Evolutionary conservation across 352 stramenopile species (phyloP).

Genomic region (Phytophthora crassamura): DNA sequence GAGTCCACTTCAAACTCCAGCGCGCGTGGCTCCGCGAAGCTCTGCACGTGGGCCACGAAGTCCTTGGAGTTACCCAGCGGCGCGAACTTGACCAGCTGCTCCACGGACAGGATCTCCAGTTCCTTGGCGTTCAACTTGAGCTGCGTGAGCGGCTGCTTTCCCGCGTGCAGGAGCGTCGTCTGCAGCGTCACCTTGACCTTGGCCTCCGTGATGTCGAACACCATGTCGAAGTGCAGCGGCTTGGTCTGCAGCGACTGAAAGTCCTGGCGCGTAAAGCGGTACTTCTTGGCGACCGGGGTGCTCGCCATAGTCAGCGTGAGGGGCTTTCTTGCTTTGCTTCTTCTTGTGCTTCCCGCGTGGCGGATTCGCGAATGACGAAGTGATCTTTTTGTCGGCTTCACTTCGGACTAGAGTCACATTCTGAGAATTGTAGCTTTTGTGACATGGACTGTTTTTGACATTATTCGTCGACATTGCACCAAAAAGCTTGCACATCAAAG

Average conservation of each 20-base stretch:
- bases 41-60: conserved; percentile 70
- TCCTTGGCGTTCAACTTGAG: conserved; percentile 83
- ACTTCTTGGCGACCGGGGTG: too few relatives aligned
- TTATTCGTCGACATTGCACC: too few relatives aligned
- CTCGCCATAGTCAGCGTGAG: too few relatives aligned
- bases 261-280: conserved; percentile 74
- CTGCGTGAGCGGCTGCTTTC: conserved; percentile 44
- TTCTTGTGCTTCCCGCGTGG: too few relatives aligned
- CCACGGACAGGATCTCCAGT: conserved; percentile 67
- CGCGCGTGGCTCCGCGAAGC: conserved; percentile 47
- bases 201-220: conserved; percentile 73
- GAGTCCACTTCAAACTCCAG: conserved; percentile 64
- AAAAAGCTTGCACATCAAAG: too few relatives aligned
- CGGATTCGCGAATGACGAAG: too few relatives aligned
- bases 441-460: too few relatives aligned
- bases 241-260: conserved; percentile 71
- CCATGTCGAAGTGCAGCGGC: conserved; percentile 83
- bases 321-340: too few relatives aligned
- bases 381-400: too few relatives aligned
- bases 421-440: too few relatives aligned
- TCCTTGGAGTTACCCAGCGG: conserved; percentile 47
- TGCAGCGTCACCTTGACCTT: conserved; percentile 73
- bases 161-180: conserved; percentile 68
- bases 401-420: too few relatives aligned
- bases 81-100: conserved; percentile 57